A percentile compares a stretch with the other conserved stretches of the same genome.
These are phyloP conservation scores for Metarhizium humberi DNA, from an alignment of 2,329 filamentous ascomycete species.

Conservation along the genomic window DNA sequence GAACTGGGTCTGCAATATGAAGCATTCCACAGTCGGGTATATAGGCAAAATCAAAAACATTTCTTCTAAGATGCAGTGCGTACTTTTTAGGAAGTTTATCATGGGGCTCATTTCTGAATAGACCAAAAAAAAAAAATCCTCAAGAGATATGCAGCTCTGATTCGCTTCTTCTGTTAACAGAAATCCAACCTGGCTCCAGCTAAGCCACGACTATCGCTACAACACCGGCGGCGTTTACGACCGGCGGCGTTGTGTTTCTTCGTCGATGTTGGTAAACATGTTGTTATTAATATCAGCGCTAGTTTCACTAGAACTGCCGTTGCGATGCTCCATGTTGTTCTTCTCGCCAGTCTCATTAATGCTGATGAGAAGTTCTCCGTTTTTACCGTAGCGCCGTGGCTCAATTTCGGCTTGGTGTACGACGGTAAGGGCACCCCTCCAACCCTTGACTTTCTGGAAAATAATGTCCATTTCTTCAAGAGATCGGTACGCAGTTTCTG, in stretches of 20 bases:
- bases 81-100: neutral
- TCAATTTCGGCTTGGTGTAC: conserved; percentile 32
- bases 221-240: too few species aligned
- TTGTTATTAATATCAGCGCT: conserved; percentile 12
- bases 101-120: neutral
- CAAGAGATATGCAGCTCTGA: neutral
- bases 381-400: conserved; percentile 47
- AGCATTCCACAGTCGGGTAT: neutral
- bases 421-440: conserved; percentile 23
- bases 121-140: neutral
- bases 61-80: neutral
- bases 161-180: neutral
- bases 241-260: conserved; percentile 21
- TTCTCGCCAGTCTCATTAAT: conserved; percentile 33
- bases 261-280: conserved; percentile 22
- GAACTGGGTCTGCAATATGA: neutral
- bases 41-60: neutral
- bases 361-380: conserved; percentile 45
- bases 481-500: conserved; percentile 53
- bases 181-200: neutral
- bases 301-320: conserved; percentile 17
- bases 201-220: neutral
- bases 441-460: conserved; percentile 46
- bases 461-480: conserved; percentile 60
- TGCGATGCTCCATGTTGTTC: conserved; percentile 17